Percentiles rank a stretch among this genome's conserved stretches.
Conservation (phyloP, 2,329 filamentous ascomycete species). For the Chaetothyriales sp. region DNA sequence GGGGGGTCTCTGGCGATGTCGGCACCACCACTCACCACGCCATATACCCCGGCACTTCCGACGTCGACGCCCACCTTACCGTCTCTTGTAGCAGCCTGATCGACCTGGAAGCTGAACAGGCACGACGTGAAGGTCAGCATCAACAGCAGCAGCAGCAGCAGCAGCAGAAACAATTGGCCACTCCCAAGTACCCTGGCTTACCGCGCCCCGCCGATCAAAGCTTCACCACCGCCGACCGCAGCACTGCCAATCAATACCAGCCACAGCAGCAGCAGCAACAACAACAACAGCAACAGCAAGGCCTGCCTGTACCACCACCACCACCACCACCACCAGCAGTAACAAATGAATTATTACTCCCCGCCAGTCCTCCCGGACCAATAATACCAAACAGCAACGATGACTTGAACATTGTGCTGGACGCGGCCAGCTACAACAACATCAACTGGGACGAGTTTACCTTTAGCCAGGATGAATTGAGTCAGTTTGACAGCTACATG, state of each 20-base stretch:
- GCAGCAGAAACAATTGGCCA: neutral
- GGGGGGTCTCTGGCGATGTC: conserved; percentile 2
- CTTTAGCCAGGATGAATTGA: conserved; percentile 11
- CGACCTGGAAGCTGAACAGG: neutral
- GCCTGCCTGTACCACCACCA: no score
- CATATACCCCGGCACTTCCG: neutral
- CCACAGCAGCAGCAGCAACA: no score
- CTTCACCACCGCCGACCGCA: no score
- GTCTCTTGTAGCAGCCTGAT: neutral
- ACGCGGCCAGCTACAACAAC: conserved; percentile 13
- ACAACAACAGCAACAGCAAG: no score
- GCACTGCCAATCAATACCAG: no score
- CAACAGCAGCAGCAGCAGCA: neutral
- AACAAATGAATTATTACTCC: neutral
- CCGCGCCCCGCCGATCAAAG: neutral
- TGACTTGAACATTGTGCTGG: conserved; percentile 12
- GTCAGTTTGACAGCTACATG: conserved; percentile 15
- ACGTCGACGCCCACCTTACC: neutral
- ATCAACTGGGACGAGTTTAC: conserved; percentile 16
- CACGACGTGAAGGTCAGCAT: neutral
- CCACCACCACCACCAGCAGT: neutral
- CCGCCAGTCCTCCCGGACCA: neutral
- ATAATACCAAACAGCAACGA: neutral
- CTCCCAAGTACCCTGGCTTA: no score
- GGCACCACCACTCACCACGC: conserved; percentile 1